phyloP scores from a whole-genome alignment of 2,329 filamentous ascomycete genomes.

The Acephala macrosclerotiorum region DNA sequence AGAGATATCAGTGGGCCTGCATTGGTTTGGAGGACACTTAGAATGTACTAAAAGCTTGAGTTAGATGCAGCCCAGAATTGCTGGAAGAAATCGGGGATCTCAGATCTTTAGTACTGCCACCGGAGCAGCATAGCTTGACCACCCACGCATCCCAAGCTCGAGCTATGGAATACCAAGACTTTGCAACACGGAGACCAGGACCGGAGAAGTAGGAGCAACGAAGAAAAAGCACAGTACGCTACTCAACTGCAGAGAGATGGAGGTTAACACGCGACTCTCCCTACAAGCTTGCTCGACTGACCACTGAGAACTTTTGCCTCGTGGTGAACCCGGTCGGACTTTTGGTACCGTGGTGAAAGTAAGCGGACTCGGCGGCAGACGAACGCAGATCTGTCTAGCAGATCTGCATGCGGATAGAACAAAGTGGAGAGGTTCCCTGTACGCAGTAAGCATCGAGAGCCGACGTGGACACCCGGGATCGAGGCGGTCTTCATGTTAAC shows the following conservation, averaged over 20 bases:
- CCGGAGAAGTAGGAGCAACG: neutral
- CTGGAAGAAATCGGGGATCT: conserved; percentile 28
- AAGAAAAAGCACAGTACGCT: conserved; percentile 23
- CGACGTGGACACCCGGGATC: conserved; percentile 24
- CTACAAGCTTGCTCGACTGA: neutral
- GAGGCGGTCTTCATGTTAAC: conserved; percentile 5
- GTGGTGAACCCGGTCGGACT: neutral
- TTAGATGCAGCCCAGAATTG: conserved; percentile 3
- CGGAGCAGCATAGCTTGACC: conserved; percentile 10
- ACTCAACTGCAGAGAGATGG: neutral
- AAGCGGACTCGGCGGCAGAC: conserved; percentile 20
- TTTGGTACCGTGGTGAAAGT: neutral
- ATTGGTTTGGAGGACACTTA: neutral
- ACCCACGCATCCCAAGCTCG: conserved; percentile 16
- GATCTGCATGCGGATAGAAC: conserved; percentile 27
- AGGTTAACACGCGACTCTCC: conserved; percentile 19
- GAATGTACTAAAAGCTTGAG: neutral
- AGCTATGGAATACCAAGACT: conserved; percentile 20
- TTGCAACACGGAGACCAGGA: conserved; percentile 14
- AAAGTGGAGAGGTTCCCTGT: conserved; percentile 6
- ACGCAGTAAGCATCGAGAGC: conserved; percentile 10
- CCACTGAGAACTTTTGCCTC: conserved; percentile 14
- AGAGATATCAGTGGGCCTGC: conserved; percentile 11
- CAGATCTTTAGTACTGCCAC: conserved; percentile 30
- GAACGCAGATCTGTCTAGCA: conserved; percentile 28